Evolutionary conservation across 306 rosid genomes (phyloP).

Genomic region (Abrus precatorius): DNA sequence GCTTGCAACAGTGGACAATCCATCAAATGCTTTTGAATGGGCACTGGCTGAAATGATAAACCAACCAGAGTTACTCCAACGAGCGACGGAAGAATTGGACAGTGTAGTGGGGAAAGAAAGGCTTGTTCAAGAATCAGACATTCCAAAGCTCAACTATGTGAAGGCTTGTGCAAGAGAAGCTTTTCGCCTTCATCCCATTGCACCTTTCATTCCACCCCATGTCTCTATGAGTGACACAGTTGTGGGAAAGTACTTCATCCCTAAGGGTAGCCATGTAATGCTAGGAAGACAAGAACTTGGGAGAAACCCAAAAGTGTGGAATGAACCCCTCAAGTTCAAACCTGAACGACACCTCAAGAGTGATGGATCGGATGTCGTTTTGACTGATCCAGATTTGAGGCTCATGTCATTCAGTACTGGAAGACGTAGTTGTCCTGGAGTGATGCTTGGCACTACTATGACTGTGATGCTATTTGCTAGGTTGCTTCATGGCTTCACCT

Average conservation of each 20-base stretch:
- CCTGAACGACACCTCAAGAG: slow-evolving; percentile 52
- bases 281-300: slow-evolving; percentile 55
- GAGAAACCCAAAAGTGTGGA: slow-evolving; percentile 56
- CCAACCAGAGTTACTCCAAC: slow-evolving; percentile 47
- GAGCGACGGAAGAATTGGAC: slow-evolving; percentile 54
- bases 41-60: slow-evolving; percentile 60
- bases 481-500: slow-evolving; percentile 57
- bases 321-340: slow-evolving; percentile 46
- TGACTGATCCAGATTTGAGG: slow-evolving; percentile 39
- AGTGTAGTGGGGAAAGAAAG: slow-evolving; percentile 51
- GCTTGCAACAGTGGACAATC: slow-evolving; percentile 54
- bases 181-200: slow-evolving; percentile 60
- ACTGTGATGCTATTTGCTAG: slow-evolving; percentile 59
- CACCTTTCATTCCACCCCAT: slow-evolving; percentile 56
- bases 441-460: slow-evolving; percentile 47
- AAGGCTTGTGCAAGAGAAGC: slow-evolving; percentile 60
- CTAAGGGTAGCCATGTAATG: slow-evolving; percentile 59
- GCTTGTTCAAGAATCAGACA: slow-evolving; percentile 55
- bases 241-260: slow-evolving; percentile 57
- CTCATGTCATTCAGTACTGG: slow-evolving; percentile 56
- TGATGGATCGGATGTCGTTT: not conserved
- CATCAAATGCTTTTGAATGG: slow-evolving; percentile 61
- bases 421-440: slow-evolving; percentile 54
- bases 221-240: slow-evolving; percentile 40
- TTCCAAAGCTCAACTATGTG: slow-evolving; percentile 56